phyloP scores from a whole-genome alignment of 2,329 filamentous ascomycete genomes.

The Clarireedia sp. region DNA sequence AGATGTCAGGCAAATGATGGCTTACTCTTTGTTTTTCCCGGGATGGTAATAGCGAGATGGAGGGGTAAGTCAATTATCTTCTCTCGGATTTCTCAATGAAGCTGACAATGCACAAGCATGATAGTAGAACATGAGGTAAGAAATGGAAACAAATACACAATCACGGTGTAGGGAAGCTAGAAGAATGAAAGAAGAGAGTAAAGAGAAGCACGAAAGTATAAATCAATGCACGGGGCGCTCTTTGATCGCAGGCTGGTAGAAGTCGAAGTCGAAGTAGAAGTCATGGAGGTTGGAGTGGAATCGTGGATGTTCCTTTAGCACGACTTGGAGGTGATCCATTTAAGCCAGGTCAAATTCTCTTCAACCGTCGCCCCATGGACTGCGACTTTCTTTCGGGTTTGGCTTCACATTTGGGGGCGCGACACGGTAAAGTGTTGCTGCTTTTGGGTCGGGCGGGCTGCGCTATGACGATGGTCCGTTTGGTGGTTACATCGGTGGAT shows the following conservation, averaged over 20 bases:
- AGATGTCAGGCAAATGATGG: not conserved
- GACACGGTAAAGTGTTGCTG: not conserved
- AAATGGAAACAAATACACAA: conserved; percentile 11
- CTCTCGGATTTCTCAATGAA: not conserved
- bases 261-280: not conserved
- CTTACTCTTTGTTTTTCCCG: not conserved
- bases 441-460: conserved; percentile 3
- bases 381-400: not conserved
- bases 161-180: conserved; percentile 12
- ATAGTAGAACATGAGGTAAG: conserved; percentile 9
- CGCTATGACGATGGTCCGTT: conserved; percentile 17
- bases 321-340: conserved; percentile 16
- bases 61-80: not conserved
- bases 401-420: too few species aligned
- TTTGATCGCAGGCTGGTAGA: conserved; percentile 7
- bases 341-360: not conserved
- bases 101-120: conserved; percentile 7
- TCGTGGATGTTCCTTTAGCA: conserved; percentile 3
- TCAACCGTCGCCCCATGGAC: too few species aligned
- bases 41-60: not conserved
- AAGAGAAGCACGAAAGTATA: conserved; percentile 3
- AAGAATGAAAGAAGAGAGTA: conserved; percentile 3
- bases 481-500: not conserved
- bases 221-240: conserved; percentile 20
- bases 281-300: conserved; percentile 1